phyloP scores from a whole-genome alignment of 768 basidiomycete genomes.

The Chalciporus sphaerocephalus region DNA sequence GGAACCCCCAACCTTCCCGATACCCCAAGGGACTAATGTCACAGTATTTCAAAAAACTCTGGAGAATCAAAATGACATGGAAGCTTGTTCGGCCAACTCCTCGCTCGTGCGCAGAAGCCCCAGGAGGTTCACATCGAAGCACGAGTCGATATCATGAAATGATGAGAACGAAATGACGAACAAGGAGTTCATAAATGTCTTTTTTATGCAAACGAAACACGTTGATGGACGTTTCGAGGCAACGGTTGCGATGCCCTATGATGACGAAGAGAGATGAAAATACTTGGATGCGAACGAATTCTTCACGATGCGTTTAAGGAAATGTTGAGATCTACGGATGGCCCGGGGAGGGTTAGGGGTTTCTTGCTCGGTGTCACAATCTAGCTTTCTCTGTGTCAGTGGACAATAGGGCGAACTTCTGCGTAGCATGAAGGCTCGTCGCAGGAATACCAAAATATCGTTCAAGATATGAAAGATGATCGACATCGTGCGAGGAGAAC shows the following conservation, averaged over 20 bases:
- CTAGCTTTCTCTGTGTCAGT: neutral
- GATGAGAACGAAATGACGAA: neutral
- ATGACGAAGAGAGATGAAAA: constrained; percentile 1
- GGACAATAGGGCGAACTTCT: constrained; percentile 3
- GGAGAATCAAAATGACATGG: no score
- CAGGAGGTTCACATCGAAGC: neutral
- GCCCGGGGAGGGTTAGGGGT: neutral
- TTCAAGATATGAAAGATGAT: constrained; percentile 13
- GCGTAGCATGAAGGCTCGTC: neutral
- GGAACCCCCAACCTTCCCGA: no score
- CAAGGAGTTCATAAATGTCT: neutral
- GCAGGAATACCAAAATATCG: constrained; percentile 9
- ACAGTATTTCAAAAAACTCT: no score
- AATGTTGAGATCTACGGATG: no score
- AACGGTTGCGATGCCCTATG: constrained; percentile 3
- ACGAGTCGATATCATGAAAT: neutral
- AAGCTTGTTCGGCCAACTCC: neutral
- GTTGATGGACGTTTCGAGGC: neutral
- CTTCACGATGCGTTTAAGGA: no score
- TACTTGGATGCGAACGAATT: neutral
- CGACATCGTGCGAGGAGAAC: neutral
- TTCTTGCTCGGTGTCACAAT: neutral
- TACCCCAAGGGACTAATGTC: no score
- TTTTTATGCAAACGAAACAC: no score
- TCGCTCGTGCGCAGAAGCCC: neutral